phyloP scores from a whole-genome alignment of 768 basidiomycete species.

The Suillus clintonianus region DNA sequence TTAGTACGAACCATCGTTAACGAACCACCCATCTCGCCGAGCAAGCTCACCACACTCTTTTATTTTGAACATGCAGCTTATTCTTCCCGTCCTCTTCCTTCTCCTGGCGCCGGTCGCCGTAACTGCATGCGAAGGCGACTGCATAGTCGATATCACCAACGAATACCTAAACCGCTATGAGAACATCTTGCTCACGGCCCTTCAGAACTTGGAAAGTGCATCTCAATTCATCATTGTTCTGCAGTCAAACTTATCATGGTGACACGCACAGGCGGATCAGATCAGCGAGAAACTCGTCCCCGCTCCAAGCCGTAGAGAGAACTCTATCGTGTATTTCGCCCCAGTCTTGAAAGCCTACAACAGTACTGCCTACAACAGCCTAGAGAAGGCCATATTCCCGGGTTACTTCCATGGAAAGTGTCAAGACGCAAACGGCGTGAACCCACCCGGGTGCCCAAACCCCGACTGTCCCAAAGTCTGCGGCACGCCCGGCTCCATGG shows the following conservation, averaged over 20 bases:
- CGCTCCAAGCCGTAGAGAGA: constrained; percentile 18
- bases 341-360: constrained; percentile 52
- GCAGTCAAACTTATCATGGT: background rate
- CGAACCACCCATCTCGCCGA: constrained; percentile 7
- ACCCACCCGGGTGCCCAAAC: constrained; percentile 74
- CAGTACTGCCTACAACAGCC: constrained; percentile 40
- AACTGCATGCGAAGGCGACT: constrained; percentile 69
- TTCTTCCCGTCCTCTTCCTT: constrained; percentile 22
- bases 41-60: constrained; percentile 5
- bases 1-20: background rate
- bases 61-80: constrained; percentile 18
- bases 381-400: constrained; percentile 65
- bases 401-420: constrained; percentile 80
- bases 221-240: background rate
- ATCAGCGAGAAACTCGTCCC: constrained; percentile 37
- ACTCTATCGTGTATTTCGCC: constrained; percentile 39
- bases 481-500: constrained; percentile 79
- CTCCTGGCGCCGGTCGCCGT: constrained; percentile 39
- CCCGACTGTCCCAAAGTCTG: constrained; percentile 79
- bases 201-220: constrained; percentile 45
- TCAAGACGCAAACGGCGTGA: constrained; percentile 47
- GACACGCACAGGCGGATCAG: constrained; percentile 33
- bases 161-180: constrained; percentile 56
- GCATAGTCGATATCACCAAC: constrained; percentile 60
- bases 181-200: constrained; percentile 37